Conservation (phyloP, 75 land plant species). For the Picea sitchensis region DNA sequence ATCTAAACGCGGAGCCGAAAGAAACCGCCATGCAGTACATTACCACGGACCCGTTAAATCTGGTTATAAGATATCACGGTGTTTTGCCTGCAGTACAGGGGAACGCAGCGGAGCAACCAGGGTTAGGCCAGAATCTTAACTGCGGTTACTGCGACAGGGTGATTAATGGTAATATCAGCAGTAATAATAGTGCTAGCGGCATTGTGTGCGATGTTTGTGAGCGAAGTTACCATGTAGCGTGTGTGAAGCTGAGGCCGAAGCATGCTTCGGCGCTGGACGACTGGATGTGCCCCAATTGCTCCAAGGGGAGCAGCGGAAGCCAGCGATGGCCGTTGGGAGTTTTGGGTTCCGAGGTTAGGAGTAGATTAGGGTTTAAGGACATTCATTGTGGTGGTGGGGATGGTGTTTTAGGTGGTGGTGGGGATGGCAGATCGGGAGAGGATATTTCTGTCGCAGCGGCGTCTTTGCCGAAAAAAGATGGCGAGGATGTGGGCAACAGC, state of each 20-base stretch:
- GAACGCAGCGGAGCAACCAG: constrained; percentile 18
- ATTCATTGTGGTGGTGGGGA: too few species aligned
- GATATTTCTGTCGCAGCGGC: too few species aligned
- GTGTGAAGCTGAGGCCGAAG: constrained; percentile 36
- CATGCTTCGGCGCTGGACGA: constrained; percentile 32
- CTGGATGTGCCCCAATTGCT: constrained; percentile 68
- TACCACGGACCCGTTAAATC: neutral
- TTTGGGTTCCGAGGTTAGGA: too few species aligned
- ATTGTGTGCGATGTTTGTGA: constrained; percentile 86
- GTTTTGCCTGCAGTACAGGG: neutral
- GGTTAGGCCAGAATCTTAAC: constrained; percentile 1
- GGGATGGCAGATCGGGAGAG: too few species aligned
- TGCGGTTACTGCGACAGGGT: constrained; percentile 41
- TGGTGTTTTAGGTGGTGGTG: too few species aligned
- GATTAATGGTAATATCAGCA: constrained; percentile 8
- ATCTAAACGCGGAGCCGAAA: constrained; percentile 4
- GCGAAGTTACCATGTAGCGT: constrained; percentile 62
- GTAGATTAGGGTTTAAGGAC: too few species aligned
- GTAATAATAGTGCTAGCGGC: constrained; percentile 29
- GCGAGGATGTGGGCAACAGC: too few species aligned
- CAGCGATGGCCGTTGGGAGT: too few species aligned
- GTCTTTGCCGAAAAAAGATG: too few species aligned
- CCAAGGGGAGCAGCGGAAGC: neutral
- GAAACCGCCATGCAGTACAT: constrained; percentile 2
- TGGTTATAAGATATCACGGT: constrained; percentile 2